phyloP scores from a whole-genome alignment of 257 asterid species.

The Capsicum chinense region DNA sequence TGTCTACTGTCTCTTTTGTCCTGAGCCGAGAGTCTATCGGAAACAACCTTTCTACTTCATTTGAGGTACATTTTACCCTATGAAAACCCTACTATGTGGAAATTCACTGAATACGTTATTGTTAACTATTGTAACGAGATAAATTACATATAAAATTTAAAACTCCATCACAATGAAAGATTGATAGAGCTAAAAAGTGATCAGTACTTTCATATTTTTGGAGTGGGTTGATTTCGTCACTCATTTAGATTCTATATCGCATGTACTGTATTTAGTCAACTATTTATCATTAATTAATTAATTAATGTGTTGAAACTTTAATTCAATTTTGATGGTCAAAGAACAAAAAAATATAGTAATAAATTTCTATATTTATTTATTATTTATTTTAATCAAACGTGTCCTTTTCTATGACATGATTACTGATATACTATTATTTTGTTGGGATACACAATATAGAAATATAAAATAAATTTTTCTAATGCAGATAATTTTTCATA shows the following conservation, averaged over 20 bases:
- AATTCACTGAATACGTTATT: no score
- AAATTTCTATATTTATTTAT: neutral
- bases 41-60: no score
- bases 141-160: no score
- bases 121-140: neutral
- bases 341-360: neutral
- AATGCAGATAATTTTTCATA: no score
- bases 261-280: neutral
- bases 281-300: neutral
- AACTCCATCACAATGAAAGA: no score
- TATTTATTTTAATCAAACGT: neutral
- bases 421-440: neutral
- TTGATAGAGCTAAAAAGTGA: no score
- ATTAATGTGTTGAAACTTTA: neutral
- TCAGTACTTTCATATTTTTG: neutral
- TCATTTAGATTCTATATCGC: neutral
- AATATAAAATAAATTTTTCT: no score
- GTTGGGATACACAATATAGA: neutral
- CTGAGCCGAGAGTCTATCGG: no score
- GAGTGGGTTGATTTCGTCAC: neutral
- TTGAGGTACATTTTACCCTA: no score
- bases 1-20: no score
- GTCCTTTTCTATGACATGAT: neutral
- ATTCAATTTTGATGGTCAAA: neutral
- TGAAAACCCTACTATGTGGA: no score